Conservation (phyloP, 805 yeast species). For the Pichia ethanolica region DNA sequence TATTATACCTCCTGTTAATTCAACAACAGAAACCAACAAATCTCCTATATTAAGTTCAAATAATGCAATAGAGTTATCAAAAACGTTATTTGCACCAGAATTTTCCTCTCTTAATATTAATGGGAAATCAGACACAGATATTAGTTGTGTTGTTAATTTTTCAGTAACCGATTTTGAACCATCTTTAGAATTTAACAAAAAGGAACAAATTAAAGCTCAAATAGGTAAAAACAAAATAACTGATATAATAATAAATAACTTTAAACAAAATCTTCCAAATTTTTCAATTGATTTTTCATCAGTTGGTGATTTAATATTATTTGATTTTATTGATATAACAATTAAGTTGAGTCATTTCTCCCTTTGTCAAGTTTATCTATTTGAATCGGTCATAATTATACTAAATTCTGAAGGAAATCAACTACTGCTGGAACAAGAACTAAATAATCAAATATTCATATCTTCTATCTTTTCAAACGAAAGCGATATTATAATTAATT, state of each 20-base stretch:
- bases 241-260: conserved; percentile 14
- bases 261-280: conserved; percentile 10
- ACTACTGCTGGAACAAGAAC: conserved; percentile 14
- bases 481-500: conserved; percentile 17
- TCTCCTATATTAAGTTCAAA: background rate
- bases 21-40: background rate
- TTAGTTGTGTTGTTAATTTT: conserved; percentile 20
- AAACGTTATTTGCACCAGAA: conserved; percentile 22
- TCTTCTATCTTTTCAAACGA: conserved; percentile 20
- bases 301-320: conserved; percentile 19
- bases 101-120: conserved; percentile 16
- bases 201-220: conserved; percentile 13
- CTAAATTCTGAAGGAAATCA: conserved; percentile 14
- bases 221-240: conserved; percentile 18
- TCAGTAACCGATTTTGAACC: conserved; percentile 22
- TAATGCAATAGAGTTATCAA: conserved; percentile 12
- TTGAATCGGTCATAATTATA: conserved; percentile 19
- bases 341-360: conserved; percentile 3
- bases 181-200: conserved; percentile 14
- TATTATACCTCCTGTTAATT: background rate
- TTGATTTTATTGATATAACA: conserved; percentile 19
- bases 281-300: conserved; percentile 16
- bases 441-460: conserved; percentile 14
- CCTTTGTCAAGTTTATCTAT: conserved; percentile 16
- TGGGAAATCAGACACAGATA: conserved; percentile 1